A percentile compares a stretch with the other conserved stretches of the same genome.
phyloP scores from a whole-genome alignment of 2,329 filamentous ascomycete species.

The Myriosclerotinia curreyana region DNA sequence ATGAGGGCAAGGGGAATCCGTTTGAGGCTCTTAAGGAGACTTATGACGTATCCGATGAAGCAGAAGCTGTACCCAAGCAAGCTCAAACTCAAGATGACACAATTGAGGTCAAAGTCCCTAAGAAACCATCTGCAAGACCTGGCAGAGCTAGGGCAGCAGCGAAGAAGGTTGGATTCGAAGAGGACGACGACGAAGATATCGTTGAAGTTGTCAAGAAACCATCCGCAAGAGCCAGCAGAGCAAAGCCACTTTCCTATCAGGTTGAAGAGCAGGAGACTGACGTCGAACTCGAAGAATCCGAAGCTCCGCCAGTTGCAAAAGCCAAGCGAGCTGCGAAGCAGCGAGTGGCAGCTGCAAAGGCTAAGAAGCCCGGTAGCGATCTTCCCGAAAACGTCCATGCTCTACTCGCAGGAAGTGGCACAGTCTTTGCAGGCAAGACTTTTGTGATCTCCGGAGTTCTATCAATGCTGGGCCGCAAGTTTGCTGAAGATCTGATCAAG shows the following conservation, averaged over 20 bases:
- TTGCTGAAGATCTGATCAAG: conserved; percentile 28
- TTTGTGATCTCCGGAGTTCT: conserved; percentile 32
- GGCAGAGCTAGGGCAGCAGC: background rate
- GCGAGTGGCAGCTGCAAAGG: too few relatives aligned
- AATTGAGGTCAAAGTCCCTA: background rate
- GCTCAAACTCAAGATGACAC: too few relatives aligned
- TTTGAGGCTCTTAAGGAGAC: too few relatives aligned
- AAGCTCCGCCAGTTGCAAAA: background rate
- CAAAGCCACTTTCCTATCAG: too few relatives aligned
- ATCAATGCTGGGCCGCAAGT: conserved; percentile 29
- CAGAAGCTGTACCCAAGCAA: too few relatives aligned
- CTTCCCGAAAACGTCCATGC: conserved; percentile 29
- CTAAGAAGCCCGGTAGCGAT: conserved; percentile 14
- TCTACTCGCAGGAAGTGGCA: conserved; percentile 25
- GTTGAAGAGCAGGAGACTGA: too few relatives aligned
- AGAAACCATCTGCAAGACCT: background rate
- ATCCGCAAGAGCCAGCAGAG: background rate
- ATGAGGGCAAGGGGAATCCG: too few relatives aligned
- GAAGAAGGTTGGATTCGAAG: background rate
- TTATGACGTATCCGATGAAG: too few relatives aligned
- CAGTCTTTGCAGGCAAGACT: conserved; percentile 20
- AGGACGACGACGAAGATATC: background rate
- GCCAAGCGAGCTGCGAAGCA: conserved; percentile 11
- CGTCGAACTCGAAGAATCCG: background rate
- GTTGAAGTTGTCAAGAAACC: background rate